Evolutionary conservation across 805 yeast genomes (phyloP), one percentile per base, ranked within the genome.

Genomic region (Metschnikowia hibisci): DNA sequence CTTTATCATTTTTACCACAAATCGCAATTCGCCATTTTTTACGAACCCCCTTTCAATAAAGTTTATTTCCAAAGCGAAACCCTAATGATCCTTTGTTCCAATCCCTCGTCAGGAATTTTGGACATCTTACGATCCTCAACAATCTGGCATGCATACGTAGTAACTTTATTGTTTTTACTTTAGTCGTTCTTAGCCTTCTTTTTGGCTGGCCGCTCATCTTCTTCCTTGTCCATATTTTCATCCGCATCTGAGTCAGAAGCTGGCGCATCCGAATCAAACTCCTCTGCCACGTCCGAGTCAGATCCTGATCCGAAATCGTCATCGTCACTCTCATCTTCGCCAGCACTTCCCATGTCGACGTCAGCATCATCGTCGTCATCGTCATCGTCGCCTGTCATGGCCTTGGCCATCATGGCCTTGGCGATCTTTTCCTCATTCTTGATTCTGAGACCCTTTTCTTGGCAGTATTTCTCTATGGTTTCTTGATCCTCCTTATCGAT

Each of bases 371-470:
- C 73, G 38, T 69, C 73, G 44, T 76, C 87, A 27, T 69, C 80
- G 27, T 70, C 81, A 25, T 62, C 81, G 11, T 71, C 76, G 39
- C 70, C 81, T 32, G 78, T 86, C 60, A 88, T 73, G 5, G 87
- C 96, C 46, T 82, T 81, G 34, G 84, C 85, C 59, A 89, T 68
- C 71, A 86, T 75, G 39, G 82, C 82, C 65, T 89, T 88, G 32
- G 91, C 95, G 43, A 88, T 85, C 54, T 82, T 87, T 50, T 89
- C 90, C 58, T 91, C 98, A 60, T 90, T 90, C 69, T 82, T 84
- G 40, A 91, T 87, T 52, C 79, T 74, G 47, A 93, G 67, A 44
- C 84, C 85, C 74, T 87, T 89, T 38, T 84, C 80, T 54, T 76
- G 77, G 64, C 91, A 78, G 71, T 74, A 93, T 34, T 73, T 73